Base-by-base conservation (phyloP, 768 basidiomycete genomes). In the Amanita fuliginea region DNA sequence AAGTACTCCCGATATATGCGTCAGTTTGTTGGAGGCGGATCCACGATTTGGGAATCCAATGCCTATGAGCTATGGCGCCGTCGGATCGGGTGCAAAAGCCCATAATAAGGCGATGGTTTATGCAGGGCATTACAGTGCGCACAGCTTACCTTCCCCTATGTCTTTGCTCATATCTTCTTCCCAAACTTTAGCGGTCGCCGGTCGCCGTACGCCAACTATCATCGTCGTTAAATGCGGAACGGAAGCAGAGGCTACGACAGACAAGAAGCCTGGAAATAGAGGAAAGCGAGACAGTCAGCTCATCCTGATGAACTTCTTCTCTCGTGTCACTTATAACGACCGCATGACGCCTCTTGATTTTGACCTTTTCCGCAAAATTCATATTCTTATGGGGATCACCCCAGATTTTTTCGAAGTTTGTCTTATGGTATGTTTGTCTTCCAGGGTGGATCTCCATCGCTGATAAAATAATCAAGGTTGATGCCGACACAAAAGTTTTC, bases 231-330 rank as follows among this genome's bases (percentile, higher is more conserved):
- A 99, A 67, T 97, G 95, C 60, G 95, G 95, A 16, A 92, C 84
- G 33, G 92, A 96, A 56, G 67, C 66, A 24, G 95, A 99, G 62
- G 84, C 87, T 3, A 63, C 71, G 9, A 71, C 75, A 5, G 93
- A 95, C 56, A 87, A 85, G 69, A 99, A 98, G 62, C 91, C 95
- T 1, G 96, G 96, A 21, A 99, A 99, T 69, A 80, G 96, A 56
- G 96, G 96, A 58, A 99, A 99, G 66, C 86, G 96, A 37, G 96
- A 99, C 70, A 92, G 90, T 65, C 96, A 99, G 63, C 83, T 99
- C 56, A 89, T 99, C 60, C 76, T 99, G 59, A 99, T 99, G 96
- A 96, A 97, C 70, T 99, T 99, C 66, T 98, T 98, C 72, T 95
- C 92, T 43, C 83, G 90, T 41, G 96, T 99, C 58, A 99, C 96